Conservation (phyloP, 805 yeast genomes). For the Kazachstania bromeliacearum region DNA sequence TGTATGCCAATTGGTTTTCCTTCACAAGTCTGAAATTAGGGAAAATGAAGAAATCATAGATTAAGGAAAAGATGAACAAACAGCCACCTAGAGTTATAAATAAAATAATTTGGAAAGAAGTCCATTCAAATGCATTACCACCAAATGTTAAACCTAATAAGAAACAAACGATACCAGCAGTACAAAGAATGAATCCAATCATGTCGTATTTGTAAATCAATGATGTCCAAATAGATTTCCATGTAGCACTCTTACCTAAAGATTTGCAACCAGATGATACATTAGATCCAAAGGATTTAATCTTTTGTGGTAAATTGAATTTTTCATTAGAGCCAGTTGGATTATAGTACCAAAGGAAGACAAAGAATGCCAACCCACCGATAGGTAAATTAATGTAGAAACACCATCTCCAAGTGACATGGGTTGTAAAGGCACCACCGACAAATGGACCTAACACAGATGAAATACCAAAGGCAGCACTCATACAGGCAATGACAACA, state of each 20-base stretch:
- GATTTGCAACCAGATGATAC: neutral
- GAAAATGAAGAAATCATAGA: slow-evolving; percentile 34
- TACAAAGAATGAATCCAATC: slow-evolving; percentile 15
- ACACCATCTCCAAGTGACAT: slow-evolving; percentile 68
- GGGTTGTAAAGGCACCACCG: slow-evolving; percentile 56
- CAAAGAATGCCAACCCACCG: slow-evolving; percentile 37
- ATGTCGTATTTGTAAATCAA: slow-evolving; percentile 15
- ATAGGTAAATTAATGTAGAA: slow-evolving; percentile 62
- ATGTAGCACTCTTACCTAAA: no score
- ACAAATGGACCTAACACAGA: slow-evolving; percentile 53
- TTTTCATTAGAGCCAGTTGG: slow-evolving; percentile 6
- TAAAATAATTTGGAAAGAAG: slow-evolving; percentile 34
- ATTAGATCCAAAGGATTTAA: neutral
- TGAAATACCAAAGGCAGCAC: slow-evolving; percentile 36
- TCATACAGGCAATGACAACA: slow-evolving; percentile 16
- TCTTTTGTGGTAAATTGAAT: neutral
- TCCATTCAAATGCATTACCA: slow-evolving; percentile 50
- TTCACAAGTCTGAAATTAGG: slow-evolving; percentile 8
- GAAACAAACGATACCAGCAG: slow-evolving; percentile 16
- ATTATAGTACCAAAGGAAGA: slow-evolving; percentile 14
- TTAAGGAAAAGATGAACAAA: slow-evolving; percentile 34
- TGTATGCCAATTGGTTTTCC: slow-evolving; percentile 6
- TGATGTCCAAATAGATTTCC: slow-evolving; percentile 1
- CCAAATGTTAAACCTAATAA: slow-evolving; percentile 33
- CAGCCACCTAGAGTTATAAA: slow-evolving; percentile 37